phyloP scores from a whole-genome alignment of 2,329 filamentous ascomycete genomes.

The Curvularia eragrostidis region DNA sequence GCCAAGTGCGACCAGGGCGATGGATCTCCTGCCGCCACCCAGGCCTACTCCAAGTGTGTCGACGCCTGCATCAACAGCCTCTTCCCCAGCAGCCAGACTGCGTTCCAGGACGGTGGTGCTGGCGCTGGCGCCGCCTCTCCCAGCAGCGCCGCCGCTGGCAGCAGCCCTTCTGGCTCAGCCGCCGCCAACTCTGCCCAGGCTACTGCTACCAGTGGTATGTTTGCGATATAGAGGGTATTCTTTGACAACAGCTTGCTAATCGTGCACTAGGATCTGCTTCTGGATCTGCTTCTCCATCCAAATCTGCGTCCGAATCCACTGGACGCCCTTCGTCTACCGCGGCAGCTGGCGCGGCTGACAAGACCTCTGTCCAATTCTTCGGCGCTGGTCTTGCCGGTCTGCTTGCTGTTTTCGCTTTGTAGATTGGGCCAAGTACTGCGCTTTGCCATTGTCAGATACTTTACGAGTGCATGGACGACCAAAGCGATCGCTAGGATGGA shows the following conservation, averaged over 20 bases:
- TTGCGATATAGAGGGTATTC: neutral
- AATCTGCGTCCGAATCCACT: conserved; percentile 27
- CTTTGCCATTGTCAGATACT: conserved; percentile 1
- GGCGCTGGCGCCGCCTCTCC: conserved; percentile 31
- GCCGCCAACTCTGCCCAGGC: conserved; percentile 23
- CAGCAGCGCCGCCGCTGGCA: conserved; percentile 29
- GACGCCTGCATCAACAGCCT: conserved; percentile 57
- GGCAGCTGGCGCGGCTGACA: conserved; percentile 44
- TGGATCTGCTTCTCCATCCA: conserved; percentile 24
- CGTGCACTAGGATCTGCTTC: conserved; percentile 9
- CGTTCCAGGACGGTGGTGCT: conserved; percentile 25
- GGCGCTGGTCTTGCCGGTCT: conserved; percentile 49
- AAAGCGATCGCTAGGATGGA: conserved; percentile 1
- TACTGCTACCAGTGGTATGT: conserved; percentile 9
- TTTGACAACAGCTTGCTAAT: conserved; percentile 10
- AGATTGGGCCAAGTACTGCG: conserved; percentile 17
- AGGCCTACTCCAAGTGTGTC: conserved; percentile 58
- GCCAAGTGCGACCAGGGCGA: conserved; percentile 61
- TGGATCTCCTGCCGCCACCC: conserved; percentile 55
- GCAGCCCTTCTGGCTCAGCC: conserved; percentile 26
- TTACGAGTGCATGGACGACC: conserved; percentile 2
- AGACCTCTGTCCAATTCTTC: conserved; percentile 39
- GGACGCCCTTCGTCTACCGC: conserved; percentile 33
- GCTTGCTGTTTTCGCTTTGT: conserved; percentile 49
- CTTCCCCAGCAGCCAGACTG: conserved; percentile 54